Evolutionary conservation across 371 early-diverging fungal species (phyloP), one percentile per base, ranked within the genome.

Genomic region (Mucor indicus): DNA sequence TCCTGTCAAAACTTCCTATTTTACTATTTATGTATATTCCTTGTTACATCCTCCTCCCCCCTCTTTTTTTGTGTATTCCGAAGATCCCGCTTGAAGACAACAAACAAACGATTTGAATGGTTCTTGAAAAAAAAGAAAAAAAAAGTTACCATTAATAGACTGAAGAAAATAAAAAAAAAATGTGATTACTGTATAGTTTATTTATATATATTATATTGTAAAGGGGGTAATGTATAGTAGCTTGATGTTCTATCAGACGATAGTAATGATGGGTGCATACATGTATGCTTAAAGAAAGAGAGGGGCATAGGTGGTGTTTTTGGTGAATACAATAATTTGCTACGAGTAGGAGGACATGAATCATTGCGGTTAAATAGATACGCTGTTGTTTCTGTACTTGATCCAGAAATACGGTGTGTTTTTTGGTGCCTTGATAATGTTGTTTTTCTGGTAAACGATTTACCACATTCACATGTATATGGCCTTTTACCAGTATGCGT

Each of bases 361-460:
- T n/a, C n/a, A n/a, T n/a, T n/a, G n/a, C n/a, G n/a, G n/a, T n/a
- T n/a, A n/a, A n/a, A n/a, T n/a, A n/a, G n/a, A n/a, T n/a, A n/a
- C n/a, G n/a, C n/a, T n/a, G n/a, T n/a, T n/a, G n/a, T n/a, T n/a
- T n/a, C n/a, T n/a, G 44, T 44, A 11, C 29, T 16, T 19, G 44
- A 44, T 10, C 44, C 44, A 9, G 39, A 31, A 30, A 39, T 21
- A 31, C 49, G 52, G 25, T 51, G 52, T 3, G 53, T 33, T 44
- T 77, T 71, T 48, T 76, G 79, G 46, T 87, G 87, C 42, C 81
- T 74, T 17, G 80, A 81, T 16, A 87, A 50, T 9, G 81, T 85
- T 10, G 83, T 81, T 69, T 84, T 84, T 38, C 86, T 78, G 42
- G 80, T 79, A 53, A 80, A 83, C 19, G 79, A 71, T 61, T 77